phyloP scores from a whole-genome alignment of 2,329 filamentous ascomycete species.

The Xylaria sp. region DNA sequence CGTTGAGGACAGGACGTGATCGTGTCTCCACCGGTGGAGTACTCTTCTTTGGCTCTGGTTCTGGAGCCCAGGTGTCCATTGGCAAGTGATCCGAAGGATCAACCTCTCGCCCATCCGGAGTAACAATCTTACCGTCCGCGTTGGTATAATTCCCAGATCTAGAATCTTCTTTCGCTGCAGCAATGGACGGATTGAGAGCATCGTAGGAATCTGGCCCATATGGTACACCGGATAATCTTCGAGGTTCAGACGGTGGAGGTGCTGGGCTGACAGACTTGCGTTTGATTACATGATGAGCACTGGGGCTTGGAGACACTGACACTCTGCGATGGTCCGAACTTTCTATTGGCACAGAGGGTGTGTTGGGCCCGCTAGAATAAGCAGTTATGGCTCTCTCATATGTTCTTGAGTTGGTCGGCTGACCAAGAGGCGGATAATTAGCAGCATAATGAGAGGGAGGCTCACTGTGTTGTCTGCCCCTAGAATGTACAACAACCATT shows the following conservation, averaged over 20 bases:
- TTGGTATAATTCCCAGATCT: constrained; percentile 59
- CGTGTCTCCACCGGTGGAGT: constrained; percentile 45
- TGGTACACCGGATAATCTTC: constrained; percentile 70
- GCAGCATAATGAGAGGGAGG: constrained; percentile 46
- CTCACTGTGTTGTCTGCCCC: constrained; percentile 55
- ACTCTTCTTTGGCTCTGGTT: constrained; percentile 72
- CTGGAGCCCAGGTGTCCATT: constrained; percentile 80
- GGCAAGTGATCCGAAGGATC: constrained; percentile 85
- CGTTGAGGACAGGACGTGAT: constrained; percentile 61
- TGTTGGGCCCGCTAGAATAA: constrained; percentile 43
- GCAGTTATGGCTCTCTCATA: constrained; percentile 53
- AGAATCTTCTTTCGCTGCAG: constrained; percentile 51
- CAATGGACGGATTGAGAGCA: constrained; percentile 71
- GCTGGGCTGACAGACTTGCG: constrained; percentile 82
- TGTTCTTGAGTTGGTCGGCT: constrained; percentile 39
- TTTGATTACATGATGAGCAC: constrained; percentile 64
- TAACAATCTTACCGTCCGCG: constrained; percentile 76
- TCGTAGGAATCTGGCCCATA: constrained; percentile 83
- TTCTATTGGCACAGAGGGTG: constrained; percentile 37
- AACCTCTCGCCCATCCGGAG: constrained; percentile 78
- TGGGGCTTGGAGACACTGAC: constrained; percentile 58
- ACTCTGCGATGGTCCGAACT: constrained; percentile 46
- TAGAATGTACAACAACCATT: constrained; percentile 55
- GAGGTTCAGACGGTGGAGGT: constrained; percentile 61
- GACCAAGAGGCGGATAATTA: constrained; percentile 42